Evolutionary conservation across 345 rosid genomes (phyloP), one percentile per base, ranked within the genome.

Genomic region (Gossypium longicalyx): DNA sequence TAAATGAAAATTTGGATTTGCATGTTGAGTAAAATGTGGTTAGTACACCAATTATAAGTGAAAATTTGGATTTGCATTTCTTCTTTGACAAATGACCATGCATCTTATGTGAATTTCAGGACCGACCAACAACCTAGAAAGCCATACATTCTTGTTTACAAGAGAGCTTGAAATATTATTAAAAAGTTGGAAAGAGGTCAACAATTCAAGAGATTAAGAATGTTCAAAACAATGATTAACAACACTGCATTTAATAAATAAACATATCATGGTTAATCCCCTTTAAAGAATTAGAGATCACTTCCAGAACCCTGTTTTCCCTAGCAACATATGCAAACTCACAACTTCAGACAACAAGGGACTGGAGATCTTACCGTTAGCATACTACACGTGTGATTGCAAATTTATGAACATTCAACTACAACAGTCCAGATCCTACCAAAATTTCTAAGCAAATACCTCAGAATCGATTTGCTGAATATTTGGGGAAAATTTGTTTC

Each of bases 391-490:
- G 25, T 41, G 2, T 12, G 54, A 67, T 16, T 51, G 51, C 16
- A 41, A 34, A 58, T 25, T 59, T 23, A 23, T 22, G 49, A 25
- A 19, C 48, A 17, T 13, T 70, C 45, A 17, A 52, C 59, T 49
- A 69, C 22, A 60, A 73, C 23, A 45, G n/a, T 54, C 38, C 17
- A 23, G 2, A 70, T 0, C 57, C 7, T 23, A 29, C 27, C 34
- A 59, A 44, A 62, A 20, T 73, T 3, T 20, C 62, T 59, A 83
- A 73, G 83, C 82, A 76, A 88, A 88, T 67, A 89, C 76, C 63
- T 80, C 67, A 3, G 97, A 91, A 80, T 94, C 99, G 48, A 94
- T 90, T 80, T 93, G 99, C 86, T 93, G 84, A 69, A 89, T 81
- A 47, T 90, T 90, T 91, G 56, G 93, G 93, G 76, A 94, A 94